phyloP scores from a whole-genome alignment of 441 rosid species.

The Adansonia grandidieri region DNA sequence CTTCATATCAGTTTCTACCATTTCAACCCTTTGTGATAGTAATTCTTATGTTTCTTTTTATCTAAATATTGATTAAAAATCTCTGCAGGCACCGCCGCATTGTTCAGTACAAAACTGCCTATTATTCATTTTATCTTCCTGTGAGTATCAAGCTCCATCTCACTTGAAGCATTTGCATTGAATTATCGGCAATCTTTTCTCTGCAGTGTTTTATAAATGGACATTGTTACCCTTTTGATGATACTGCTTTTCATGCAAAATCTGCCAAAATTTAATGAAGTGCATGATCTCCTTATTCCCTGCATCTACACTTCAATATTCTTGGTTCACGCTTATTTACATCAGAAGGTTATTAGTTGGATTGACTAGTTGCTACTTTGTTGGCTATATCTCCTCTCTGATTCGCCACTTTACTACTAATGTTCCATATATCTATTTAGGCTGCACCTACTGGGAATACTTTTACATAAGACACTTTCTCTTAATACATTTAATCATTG shows the following conservation, averaged over 20 bases:
- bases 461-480: not conserved
- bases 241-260: not conserved
- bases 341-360: conserved; percentile 7
- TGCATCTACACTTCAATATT: conserved; percentile 13
- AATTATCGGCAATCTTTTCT: not conserved
- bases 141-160: conserved; percentile 45
- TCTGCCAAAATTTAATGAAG: not conserved
- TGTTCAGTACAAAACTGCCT: conserved; percentile 38
- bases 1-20: not conserved
- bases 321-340: not conserved
- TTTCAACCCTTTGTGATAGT: conserved; percentile 6
- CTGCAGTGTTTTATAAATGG: not conserved
- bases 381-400: conserved; percentile 5
- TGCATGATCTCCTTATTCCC: not conserved
- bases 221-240: not conserved
- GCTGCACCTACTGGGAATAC: not conserved
- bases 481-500: not conserved
- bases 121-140: conserved; percentile 9
- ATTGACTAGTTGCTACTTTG: not conserved
- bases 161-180: not conserved
- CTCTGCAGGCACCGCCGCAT: conserved; percentile 75
- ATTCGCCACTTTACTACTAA: not conserved
- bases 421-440: not conserved
- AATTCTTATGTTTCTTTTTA: conserved; percentile 10
- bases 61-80: conserved; percentile 29